Evolutionary conservation across 1,139 yeast species (phyloP).

Genomic region (Meyerozyma elateridarum): DNA sequence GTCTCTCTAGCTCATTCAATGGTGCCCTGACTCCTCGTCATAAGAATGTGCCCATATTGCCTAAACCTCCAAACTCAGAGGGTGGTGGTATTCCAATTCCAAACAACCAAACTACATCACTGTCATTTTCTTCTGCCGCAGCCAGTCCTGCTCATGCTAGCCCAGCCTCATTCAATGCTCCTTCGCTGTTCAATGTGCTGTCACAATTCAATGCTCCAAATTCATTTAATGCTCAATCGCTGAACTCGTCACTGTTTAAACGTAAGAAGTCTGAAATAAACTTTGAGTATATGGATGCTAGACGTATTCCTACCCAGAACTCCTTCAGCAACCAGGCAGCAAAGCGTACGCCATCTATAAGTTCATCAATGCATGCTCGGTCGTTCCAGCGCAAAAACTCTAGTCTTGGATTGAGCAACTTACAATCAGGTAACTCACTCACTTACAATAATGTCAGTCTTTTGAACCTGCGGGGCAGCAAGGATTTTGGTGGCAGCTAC

Average conservation of each 20-base stretch:
- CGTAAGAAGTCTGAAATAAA: conserved; percentile 39
- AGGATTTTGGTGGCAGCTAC: conserved; percentile 18
- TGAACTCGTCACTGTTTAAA: too few species aligned
- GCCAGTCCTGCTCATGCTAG: conserved; percentile 2
- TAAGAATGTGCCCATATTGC: conserved; percentile 40
- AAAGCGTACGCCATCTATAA: conserved; percentile 2
- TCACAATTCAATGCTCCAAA: not conserved
- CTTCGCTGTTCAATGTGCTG: not conserved
- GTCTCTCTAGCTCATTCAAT: conserved; percentile 7
- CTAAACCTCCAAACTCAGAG: conserved; percentile 39
- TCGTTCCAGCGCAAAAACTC: conserved; percentile 15
- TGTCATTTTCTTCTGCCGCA: not conserved
- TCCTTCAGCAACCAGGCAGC: conserved; percentile 6
- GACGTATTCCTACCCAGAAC: conserved; percentile 6
- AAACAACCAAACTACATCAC: conserved; percentile 8
- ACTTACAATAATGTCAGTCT: conserved; percentile 27
- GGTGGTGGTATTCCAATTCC: conserved; percentile 25
- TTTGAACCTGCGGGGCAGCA: conserved; percentile 22
- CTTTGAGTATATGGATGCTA: conserved; percentile 11
- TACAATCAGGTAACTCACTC: conserved; percentile 15
- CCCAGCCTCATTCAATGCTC: conserved; percentile 1
- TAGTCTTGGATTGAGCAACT: conserved; percentile 8
- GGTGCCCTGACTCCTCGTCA: conserved; percentile 17
- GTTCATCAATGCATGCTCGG: conserved; percentile 3
- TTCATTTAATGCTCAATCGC: conserved; percentile 19